A percentile compares a stretch with the other conserved stretches of the same genome.
phyloP scores from a whole-genome alignment of 83 land plant species.

The Isoetes engelmannii region DNA sequence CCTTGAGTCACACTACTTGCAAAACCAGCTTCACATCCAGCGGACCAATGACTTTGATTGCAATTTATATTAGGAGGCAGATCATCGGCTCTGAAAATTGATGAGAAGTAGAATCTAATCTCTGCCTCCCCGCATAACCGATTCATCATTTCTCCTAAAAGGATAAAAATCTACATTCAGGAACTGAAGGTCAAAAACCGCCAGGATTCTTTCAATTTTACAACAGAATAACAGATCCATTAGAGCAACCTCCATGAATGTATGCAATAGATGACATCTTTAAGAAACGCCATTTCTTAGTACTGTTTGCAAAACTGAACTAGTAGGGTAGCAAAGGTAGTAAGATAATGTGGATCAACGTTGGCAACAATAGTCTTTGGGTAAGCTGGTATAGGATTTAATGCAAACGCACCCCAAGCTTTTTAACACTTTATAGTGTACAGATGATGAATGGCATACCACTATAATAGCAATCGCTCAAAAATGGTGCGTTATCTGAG shows the following conservation, averaged over 20 bases:
- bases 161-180: no score
- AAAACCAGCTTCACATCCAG: conserved; percentile 88
- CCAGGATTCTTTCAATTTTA: no score
- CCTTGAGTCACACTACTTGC: conserved; percentile 34
- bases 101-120: conserved; percentile 12
- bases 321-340: neutral
- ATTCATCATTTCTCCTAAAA: no score
- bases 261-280: no score
- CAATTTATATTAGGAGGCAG: conserved; percentile 55
- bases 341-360: neutral
- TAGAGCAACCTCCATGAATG: no score
- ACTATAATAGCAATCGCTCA: neutral
- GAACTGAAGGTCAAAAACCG: no score
- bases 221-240: no score
- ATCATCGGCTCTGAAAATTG: conserved; percentile 12
- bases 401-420: neutral
- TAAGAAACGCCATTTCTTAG: no score
- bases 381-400: neutral
- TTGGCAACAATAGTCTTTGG: neutral
- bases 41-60: conserved; percentile 49
- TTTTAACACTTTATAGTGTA: neutral
- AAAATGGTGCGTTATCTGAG: neutral
- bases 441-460: neutral
- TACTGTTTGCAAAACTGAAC: neutral
- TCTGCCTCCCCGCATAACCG: conserved; percentile 11